Conservation (phyloP, 371 early-diverging fungal species). For the Mortierella sp. region DNA sequence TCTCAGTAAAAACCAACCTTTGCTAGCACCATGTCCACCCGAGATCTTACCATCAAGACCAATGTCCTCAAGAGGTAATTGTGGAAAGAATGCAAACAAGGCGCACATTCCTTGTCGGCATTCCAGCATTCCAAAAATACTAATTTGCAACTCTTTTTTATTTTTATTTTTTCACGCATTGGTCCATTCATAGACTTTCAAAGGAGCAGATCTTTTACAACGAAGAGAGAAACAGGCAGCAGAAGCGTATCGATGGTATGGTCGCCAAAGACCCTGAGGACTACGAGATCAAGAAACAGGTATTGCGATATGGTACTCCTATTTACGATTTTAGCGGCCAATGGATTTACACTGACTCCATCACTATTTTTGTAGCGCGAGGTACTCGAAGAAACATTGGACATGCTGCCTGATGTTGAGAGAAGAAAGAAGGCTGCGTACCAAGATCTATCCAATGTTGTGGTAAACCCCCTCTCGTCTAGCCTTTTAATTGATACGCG, state of each 20-base stretch:
- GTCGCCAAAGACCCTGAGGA: conserved; percentile 44
- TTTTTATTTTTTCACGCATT: no score
- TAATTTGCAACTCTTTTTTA: not conserved
- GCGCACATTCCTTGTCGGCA: not conserved
- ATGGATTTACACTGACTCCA: not conserved
- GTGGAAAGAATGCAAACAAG: no score
- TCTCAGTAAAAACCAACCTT: not conserved
- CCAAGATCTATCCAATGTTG: conserved; percentile 38
- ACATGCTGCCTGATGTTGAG: conserved; percentile 55
- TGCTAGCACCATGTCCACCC: conserved; percentile 31
- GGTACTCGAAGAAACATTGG: conserved; percentile 53
- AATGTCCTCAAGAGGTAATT: conserved; percentile 51
- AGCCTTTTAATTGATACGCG: no score
- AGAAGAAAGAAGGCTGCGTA: conserved; percentile 41
- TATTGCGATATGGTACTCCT: conserved; percentile 1
- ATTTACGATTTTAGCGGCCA: not conserved
- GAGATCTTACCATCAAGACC: conserved; percentile 54
- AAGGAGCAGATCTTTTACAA: conserved; percentile 41
- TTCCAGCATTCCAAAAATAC: not conserved
- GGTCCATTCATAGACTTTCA: conserved; percentile 17
- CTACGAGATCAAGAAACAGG: conserved; percentile 57
- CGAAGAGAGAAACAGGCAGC: conserved; percentile 29
- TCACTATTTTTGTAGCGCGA: conserved; percentile 29
- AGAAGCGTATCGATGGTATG: conserved; percentile 42
- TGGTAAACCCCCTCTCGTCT: conserved; percentile 15